phyloP scores from a whole-genome alignment of 2,329 filamentous ascomycete genomes.

The Ophiostoma triangulosporum region DNA sequence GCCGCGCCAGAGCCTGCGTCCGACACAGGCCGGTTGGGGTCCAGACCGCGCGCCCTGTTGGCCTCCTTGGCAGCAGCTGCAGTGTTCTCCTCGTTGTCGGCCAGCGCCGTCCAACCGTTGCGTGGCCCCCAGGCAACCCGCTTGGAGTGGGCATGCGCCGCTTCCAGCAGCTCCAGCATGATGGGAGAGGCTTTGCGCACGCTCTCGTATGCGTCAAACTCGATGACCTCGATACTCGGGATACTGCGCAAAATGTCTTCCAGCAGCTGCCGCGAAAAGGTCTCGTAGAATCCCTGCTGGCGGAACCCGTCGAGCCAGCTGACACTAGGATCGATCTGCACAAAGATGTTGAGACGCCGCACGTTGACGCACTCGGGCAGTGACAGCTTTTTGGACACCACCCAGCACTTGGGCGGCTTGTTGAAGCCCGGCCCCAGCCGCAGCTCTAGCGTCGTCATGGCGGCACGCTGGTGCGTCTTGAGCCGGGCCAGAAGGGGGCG shows the following conservation, averaged over 20 bases:
- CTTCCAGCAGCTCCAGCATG: slow-evolving; percentile 45
- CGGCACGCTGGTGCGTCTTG: slow-evolving; percentile 43
- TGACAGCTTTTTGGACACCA: slow-evolving; percentile 50
- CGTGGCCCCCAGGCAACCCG: slow-evolving; percentile 54
- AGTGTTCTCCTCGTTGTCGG: slow-evolving; percentile 5
- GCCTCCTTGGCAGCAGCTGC: background rate
- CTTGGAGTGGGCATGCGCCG: slow-evolving; percentile 33
- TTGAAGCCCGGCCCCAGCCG: slow-evolving; percentile 62
- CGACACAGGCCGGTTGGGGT: background rate
- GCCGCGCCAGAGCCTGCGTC: background rate
- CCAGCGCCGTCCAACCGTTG: slow-evolving; percentile 41
- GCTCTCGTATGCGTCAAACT: slow-evolving; percentile 56
- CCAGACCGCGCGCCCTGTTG: background rate
- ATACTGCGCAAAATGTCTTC: slow-evolving; percentile 41
- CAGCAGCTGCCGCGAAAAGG: slow-evolving; percentile 47
- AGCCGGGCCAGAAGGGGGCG: slow-evolving; percentile 56
- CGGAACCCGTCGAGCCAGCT: slow-evolving; percentile 55
- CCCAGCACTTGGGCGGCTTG: slow-evolving; percentile 56
- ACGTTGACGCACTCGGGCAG: slow-evolving; percentile 48
- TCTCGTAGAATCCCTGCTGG: slow-evolving; percentile 55
- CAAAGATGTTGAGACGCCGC: slow-evolving; percentile 49
- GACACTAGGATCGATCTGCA: slow-evolving; percentile 60
- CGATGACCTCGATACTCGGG: slow-evolving; percentile 41
- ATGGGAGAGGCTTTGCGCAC: slow-evolving; percentile 53
- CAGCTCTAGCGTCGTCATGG: slow-evolving; percentile 52